Percentiles rank a stretch among this genome's conserved stretches.
These are phyloP conservation scores for Helicosporidium sp. DNA, from an alignment of 139 green algal genomes.

Conservation along the genomic window DNA sequence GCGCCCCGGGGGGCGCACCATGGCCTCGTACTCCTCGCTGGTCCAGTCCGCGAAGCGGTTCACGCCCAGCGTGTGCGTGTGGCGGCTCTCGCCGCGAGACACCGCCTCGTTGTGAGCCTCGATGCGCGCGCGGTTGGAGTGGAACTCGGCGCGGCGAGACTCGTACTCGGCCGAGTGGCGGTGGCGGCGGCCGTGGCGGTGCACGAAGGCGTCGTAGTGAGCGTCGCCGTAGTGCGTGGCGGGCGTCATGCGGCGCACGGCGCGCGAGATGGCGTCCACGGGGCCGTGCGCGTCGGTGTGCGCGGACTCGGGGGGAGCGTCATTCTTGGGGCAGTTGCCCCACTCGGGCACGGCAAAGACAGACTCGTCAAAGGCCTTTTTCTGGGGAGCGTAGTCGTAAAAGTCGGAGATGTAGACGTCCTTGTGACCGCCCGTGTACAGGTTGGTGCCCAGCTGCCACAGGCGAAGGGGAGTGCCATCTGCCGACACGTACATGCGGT, in stretches of 20 bases:
- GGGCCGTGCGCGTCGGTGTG: background rate
- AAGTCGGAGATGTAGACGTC: constrained; percentile 24
- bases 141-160: constrained; percentile 9
- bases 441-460: constrained; percentile 22
- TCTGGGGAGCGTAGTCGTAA: constrained; percentile 9
- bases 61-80: constrained; percentile 10
- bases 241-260: constrained; percentile 9
- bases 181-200: constrained; percentile 23
- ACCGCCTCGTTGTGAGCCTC: constrained; percentile 3
- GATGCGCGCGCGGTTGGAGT: constrained; percentile 13
- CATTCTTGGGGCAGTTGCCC: background rate
- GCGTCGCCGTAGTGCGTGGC: constrained; percentile 9
- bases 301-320: background rate
- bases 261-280: too few species aligned
- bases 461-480: background rate
- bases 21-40: constrained; percentile 16
- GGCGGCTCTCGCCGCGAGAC: background rate
- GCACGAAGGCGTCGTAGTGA: constrained; percentile 24
- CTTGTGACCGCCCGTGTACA: constrained; percentile 28
- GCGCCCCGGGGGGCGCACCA: constrained; percentile 8
- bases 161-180: constrained; percentile 15
- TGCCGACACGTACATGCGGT: background rate
- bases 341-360: constrained; percentile 11
- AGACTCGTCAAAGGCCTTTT: background rate
- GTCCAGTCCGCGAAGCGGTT: constrained; percentile 35